These are phyloP conservation scores for Xylariomycetidae sp. DNA, from an alignment of 2,329 filamentous ascomycete species.

Conservation along the genomic window DNA sequence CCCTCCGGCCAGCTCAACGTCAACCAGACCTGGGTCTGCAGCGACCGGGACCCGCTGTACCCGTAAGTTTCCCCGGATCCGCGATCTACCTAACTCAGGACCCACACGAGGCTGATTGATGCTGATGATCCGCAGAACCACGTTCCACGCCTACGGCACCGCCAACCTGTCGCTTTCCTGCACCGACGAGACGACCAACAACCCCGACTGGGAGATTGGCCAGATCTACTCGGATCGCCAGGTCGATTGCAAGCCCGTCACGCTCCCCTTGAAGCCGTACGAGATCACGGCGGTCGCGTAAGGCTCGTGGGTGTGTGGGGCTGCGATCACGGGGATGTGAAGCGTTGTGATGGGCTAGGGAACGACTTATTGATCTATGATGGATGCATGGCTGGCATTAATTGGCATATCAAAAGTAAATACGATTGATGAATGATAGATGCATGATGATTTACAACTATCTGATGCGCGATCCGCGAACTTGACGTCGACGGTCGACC, in stretches of 20 bases:
- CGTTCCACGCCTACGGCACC: slow-evolving; percentile 27
- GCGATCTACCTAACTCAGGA: background rate
- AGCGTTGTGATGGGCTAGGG: too few species aligned
- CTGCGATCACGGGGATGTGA: too few species aligned
- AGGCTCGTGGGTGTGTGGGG: background rate
- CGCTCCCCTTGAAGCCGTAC: slow-evolving; percentile 26
- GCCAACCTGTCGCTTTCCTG: slow-evolving; percentile 30
- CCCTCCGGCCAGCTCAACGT: slow-evolving; percentile 31
- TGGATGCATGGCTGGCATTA: too few species aligned
- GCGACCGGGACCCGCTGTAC: slow-evolving; percentile 30
- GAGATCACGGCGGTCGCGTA: slow-evolving; percentile 31
- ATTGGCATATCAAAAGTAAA: too few species aligned
- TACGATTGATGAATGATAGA: too few species aligned
- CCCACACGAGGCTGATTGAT: background rate
- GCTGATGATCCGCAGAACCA: slow-evolving; percentile 17
- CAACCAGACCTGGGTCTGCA: slow-evolving; percentile 45
- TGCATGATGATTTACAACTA: too few species aligned
- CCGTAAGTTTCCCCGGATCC: slow-evolving; percentile 24
- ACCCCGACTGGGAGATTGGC: slow-evolving; percentile 34
- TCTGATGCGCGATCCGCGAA: too few species aligned
- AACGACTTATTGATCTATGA: too few species aligned
- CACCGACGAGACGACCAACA: slow-evolving; percentile 27
- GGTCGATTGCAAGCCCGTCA: slow-evolving; percentile 27
- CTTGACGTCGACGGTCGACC: too few species aligned
- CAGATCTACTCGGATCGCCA: slow-evolving; percentile 32